Conservation (phyloP, 495 filamentous ascomycete genomes). For the Saxophila tyrrhenica region DNA sequence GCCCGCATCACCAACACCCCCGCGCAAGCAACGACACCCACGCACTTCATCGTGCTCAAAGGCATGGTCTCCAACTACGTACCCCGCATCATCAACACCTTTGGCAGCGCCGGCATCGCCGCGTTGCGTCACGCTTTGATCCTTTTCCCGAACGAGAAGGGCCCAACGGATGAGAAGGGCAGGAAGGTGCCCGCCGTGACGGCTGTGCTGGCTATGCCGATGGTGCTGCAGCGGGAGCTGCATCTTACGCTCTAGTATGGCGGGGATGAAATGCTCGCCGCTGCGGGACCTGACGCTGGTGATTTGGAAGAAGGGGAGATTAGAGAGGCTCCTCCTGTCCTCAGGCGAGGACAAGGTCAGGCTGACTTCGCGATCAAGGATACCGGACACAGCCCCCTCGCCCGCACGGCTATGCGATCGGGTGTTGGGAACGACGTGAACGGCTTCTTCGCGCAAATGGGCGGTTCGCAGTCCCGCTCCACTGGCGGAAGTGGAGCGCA, state of each 20-base stretch:
- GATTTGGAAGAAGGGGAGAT: too few species aligned
- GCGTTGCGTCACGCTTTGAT: conserved; percentile 54
- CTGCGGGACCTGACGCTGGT: too few species aligned
- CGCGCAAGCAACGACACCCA: conserved; percentile 51
- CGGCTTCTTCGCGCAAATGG: background rate
- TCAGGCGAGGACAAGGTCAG: too few species aligned
- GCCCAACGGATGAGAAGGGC: conserved; percentile 27
- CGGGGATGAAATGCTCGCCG: background rate
- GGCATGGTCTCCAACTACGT: conserved; percentile 63
- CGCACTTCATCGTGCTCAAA: conserved; percentile 67
- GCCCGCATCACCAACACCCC: conserved; percentile 64
- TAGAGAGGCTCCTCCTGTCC: too few species aligned
- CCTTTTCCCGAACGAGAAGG: conserved; percentile 49
- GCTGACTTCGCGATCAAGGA: background rate
- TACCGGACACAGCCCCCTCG: background rate
- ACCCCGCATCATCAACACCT: conserved; percentile 61
- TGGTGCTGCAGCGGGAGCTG: conserved; percentile 2
- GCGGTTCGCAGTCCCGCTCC: background rate
- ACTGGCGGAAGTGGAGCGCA: too few species aligned
- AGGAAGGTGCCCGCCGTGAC: background rate
- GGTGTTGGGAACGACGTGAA: background rate
- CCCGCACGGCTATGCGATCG: background rate
- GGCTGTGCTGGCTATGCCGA: conserved; percentile 1
- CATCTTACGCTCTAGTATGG: background rate
- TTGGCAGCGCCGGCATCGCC: conserved; percentile 56